Percentiles rank a stretch among this genome's conserved stretches.
Evolutionary conservation across 1,139 yeast species (phyloP).

Genomic region (Hansenula lynferdii): DNA sequence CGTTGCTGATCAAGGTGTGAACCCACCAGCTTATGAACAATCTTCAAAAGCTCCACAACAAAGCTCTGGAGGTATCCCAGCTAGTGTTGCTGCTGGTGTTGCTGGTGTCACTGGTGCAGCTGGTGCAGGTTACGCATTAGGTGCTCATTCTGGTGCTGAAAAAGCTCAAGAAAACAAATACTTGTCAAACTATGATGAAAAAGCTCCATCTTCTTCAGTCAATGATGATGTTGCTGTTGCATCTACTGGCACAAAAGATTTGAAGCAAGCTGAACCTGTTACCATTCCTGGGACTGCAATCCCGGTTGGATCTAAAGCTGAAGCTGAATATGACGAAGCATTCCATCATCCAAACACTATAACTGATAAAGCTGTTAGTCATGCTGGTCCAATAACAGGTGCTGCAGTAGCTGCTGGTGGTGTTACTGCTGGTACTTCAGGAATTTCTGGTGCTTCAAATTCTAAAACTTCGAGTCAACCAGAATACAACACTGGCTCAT

Average conservation of each 20-base stretch:
- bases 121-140: constrained; percentile 1
- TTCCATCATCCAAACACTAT: background rate
- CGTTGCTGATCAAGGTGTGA: background rate
- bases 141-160: background rate
- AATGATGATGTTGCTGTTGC: background rate
- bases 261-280: background rate
- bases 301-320: background rate
- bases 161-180: background rate
- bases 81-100: constrained; percentile 1
- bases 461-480: background rate
- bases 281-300: constrained; percentile 1
- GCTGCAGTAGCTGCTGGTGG: background rate
- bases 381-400: too few species aligned
- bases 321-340: background rate
- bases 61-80: background rate
- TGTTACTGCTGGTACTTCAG: too few species aligned
- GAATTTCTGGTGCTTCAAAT: background rate
- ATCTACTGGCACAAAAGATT: background rate
- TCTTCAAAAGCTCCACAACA: background rate
- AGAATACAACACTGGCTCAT: background rate
- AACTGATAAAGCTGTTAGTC: background rate
- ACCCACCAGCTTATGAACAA: background rate
- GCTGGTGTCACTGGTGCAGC: constrained; percentile 1
- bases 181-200: background rate
- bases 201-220: background rate